Base-by-base conservation (phyloP, 2,329 filamentous ascomycete genomes). In the Aspergillus carbonarius region DNA sequence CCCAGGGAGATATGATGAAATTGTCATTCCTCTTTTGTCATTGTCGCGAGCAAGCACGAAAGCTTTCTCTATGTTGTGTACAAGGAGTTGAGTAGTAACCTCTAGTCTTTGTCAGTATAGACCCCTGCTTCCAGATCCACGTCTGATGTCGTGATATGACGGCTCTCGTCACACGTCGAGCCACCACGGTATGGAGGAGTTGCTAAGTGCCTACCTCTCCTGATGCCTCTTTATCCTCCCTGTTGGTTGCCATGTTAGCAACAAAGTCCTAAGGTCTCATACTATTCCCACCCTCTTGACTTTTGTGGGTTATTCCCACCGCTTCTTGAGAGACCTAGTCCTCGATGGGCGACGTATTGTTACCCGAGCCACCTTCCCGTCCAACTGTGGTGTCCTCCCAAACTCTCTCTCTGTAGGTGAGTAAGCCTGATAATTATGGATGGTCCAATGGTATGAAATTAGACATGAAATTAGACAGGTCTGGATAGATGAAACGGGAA, bases 31-130 rank as follows among this genome's bases (percentile, higher is more conserved):
- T 65, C 49, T n/a, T 60, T 60, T 70, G 37, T 57, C 49, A 17
- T 63, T 57, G 52, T 55, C 68, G 50, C 70, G 64, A 13, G 66
- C 69, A 54, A 75, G 37, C 47, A 75, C 58, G 51, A 69, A 70
- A 20, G 71, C 62, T 59, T 67, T 71, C 17, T 65, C 40, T 40
- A 71, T 68, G 9, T 61, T 61, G 54, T 74, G 66, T n/a, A 67
- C 52, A 15, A 75, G 70, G 17, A 42, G 62, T 48, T 72, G 67
- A 2, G 68, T 59, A 15, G 64, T 69, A 48, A 72, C 70, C 54
- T 73, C 72, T 64, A 20, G 12, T 34, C 17, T 40, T 49, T 60
- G 5, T 66, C 62, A 67, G 64, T 47, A 9, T 30, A 25, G 6
- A 30, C 5, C 5, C 17, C 42, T 47, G 42, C 15, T 47, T 12